Evolutionary conservation across 306 rosid species (phyloP).

Genomic region (Aeschynomene evenia): DNA sequence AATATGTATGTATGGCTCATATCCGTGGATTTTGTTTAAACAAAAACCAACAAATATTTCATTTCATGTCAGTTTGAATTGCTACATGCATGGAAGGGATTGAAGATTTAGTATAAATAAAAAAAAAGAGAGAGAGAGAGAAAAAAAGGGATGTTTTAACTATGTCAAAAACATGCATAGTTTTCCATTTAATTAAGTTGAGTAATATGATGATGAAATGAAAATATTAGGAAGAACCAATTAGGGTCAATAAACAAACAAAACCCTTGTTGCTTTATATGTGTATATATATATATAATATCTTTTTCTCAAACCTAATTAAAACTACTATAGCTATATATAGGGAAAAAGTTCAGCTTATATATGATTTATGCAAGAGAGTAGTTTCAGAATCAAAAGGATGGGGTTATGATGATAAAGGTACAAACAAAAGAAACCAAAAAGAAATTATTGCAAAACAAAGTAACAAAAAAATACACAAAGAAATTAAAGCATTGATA

Average conservation of each 20-base stretch:
- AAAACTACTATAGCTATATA: conserved; percentile 5
- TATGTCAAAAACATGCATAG: neutral
- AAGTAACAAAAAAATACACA: neutral
- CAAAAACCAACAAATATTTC: neutral
- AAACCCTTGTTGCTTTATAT: neutral
- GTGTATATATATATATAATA: too few relatives aligned
- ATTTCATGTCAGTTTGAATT: neutral
- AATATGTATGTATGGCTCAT: conserved; percentile 8
- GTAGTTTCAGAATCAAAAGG: neutral
- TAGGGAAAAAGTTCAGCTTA: neutral
- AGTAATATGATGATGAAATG: conserved; percentile 5
- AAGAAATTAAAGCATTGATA: too few relatives aligned
- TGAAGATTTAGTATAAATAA: neutral
- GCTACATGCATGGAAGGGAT: conserved; percentile 22
- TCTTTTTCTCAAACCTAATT: neutral
- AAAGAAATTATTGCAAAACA: conserved; percentile 1
- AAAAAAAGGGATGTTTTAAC: neutral
- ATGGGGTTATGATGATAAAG: conserved; percentile 16
- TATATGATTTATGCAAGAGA: neutral
- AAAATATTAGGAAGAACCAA: neutral
- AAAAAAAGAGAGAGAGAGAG: neutral
- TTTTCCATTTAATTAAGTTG: conserved; percentile 7
- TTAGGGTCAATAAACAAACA: neutral
- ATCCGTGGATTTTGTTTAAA: conserved; percentile 11
- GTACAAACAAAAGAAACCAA: neutral